Evolutionary conservation across 306 rosid species (phyloP), one percentile per base, ranked within the genome.

Genomic region (Cicer bijugum): DNA sequence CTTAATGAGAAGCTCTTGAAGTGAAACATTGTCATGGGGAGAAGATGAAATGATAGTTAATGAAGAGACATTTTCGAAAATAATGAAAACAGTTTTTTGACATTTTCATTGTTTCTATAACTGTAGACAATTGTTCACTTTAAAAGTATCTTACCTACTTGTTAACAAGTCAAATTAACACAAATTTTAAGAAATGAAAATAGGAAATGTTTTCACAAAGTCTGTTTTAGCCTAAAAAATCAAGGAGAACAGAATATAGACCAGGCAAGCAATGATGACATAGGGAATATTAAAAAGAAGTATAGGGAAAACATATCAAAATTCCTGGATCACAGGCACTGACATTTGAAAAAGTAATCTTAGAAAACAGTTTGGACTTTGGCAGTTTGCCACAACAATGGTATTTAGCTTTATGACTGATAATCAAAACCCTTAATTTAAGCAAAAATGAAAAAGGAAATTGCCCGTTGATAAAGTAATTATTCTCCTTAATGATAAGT

Each of bases 351-450:
- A 51, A 8, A 23, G 58, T 58, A 15, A 66, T 17, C 14, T 10
- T 28, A 52, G 17, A 33, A 67, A 77, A 42, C 42, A 23, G 33
- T 23, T 23, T 23, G 28, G 28, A 23, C 28, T 23, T 23, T 23
- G 28, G 28, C 28, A 76, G 23, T 67, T 38, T 16, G 28, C 57
- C 52, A 46, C 16, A 57, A 35, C 23, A 68, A 58, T 58, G 58
- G 45, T 38, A 12, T 48, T 10, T 20, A 50, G 7, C 43, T 42
- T 3, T 1, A 12, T 39, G 14, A 4, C 20, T 17, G 39, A 67
- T 43, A 67, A 9, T 12, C 5, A 20, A 40, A 66, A 48, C n/a
- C 57, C 59, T 68, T 53, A 9, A 78, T 70, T 45, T 55, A 11
- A 55, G 9, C 5, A 65, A 8, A 9, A 23, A 23, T 2, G 72